Evolutionary conservation across 2,329 filamentous ascomycete species (phyloP).

Genomic region (Xylogone sp.): DNA sequence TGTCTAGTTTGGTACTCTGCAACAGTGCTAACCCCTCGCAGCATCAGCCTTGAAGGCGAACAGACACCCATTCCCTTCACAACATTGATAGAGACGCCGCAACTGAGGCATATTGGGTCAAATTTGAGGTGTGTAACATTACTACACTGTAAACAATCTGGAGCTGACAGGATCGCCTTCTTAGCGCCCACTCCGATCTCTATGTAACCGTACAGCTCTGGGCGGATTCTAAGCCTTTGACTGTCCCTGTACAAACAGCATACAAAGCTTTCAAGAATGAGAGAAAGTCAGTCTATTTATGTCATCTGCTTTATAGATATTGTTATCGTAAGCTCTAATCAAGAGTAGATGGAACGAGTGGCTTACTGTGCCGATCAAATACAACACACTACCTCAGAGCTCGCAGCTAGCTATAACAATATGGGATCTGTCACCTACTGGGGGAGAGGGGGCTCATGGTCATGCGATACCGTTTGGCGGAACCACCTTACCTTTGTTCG

Average conservation of each 20-base stretch:
- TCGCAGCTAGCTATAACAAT: slow-evolving; percentile 87
- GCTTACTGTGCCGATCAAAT: slow-evolving; percentile 81
- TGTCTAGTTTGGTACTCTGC: not conserved
- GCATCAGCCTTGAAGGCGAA: slow-evolving; percentile 73
- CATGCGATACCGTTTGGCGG: slow-evolving; percentile 91
- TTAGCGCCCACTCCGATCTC: slow-evolving; percentile 77
- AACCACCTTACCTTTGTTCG: slow-evolving; percentile 89
- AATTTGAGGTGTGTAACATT: slow-evolving; percentile 59
- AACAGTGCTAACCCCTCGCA: slow-evolving; percentile 36
- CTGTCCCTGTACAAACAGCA: slow-evolving; percentile 85
- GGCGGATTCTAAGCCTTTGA: slow-evolving; percentile 92
- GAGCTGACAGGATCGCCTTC: slow-evolving; percentile 20
- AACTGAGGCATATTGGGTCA: slow-evolving; percentile 83
- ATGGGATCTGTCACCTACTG: slow-evolving; percentile 87
- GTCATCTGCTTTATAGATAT: not conserved
- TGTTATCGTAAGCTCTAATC: not conserved
- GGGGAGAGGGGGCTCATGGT: slow-evolving; percentile 62
- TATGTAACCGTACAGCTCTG: slow-evolving; percentile 92
- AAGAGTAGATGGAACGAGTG: slow-evolving; percentile 81
- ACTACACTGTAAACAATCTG: not conserved
- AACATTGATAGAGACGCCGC: slow-evolving; percentile 70
- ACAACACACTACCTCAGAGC: slow-evolving; percentile 76
- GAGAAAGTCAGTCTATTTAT: slow-evolving; percentile 44
- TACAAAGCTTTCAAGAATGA: slow-evolving; percentile 86
- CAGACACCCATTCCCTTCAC: slow-evolving; percentile 74